phyloP scores from a whole-genome alignment of 176 grass and related monocot genomes.

The Lolium multiflorum region DNA sequence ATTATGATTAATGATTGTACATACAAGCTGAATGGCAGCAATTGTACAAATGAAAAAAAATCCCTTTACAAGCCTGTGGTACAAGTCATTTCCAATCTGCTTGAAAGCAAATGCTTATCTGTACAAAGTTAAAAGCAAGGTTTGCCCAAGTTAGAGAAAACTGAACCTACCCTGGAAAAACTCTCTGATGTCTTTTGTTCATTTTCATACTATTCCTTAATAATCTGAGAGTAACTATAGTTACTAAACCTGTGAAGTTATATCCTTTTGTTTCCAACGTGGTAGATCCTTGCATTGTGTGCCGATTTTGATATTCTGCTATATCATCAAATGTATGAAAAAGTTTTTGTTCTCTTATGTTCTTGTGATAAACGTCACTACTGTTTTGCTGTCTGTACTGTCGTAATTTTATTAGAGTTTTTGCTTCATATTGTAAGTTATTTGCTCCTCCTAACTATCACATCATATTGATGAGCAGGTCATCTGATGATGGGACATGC shows the following conservation, averaged over 20 bases:
- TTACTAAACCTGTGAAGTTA: background rate
- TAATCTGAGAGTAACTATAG: background rate
- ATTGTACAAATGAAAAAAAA: slow-evolving; percentile 25
- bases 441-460: slow-evolving; percentile 34
- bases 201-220: slow-evolving; percentile 11
- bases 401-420: slow-evolving; percentile 15
- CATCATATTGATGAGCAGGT: slow-evolving; percentile 66
- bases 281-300: background rate
- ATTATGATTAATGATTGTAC: background rate
- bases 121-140: slow-evolving; percentile 20
- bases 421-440: slow-evolving; percentile 16
- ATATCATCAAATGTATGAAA: background rate
- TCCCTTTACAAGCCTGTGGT: slow-evolving; percentile 2
- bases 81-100: slow-evolving; percentile 6
- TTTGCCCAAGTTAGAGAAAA: background rate
- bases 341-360: slow-evolving; percentile 16
- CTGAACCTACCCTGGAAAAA: background rate
- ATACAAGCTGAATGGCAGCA: slow-evolving; percentile 26
- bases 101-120: slow-evolving; percentile 13
- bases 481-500: slow-evolving; percentile 99
- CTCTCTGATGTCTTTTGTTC: slow-evolving; percentile 3
- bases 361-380: slow-evolving; percentile 36
- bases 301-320: slow-evolving; percentile 7
- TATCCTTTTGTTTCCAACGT: slow-evolving; percentile 4
- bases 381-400: slow-evolving; percentile 1